phyloP scores from a whole-genome alignment of 106 monocot species.

The Dendrobium huoshanense region DNA sequence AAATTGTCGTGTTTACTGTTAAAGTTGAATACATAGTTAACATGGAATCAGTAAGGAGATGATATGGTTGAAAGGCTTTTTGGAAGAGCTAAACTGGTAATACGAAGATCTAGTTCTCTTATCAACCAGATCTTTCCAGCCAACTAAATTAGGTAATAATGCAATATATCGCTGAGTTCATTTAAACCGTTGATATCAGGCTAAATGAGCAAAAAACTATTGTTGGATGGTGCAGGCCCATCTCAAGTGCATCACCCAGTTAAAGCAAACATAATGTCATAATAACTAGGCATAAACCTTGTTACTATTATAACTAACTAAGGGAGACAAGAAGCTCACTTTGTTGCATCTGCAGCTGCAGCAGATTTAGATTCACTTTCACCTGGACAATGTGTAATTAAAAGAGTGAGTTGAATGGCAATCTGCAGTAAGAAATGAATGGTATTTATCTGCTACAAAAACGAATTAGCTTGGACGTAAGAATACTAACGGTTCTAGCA shows the following conservation, averaged over 20 bases:
- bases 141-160: not conserved
- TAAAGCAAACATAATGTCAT: not conserved
- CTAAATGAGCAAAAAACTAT: not conserved
- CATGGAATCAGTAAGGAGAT: too few relatives aligned
- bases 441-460: not conserved
- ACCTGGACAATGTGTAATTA: not conserved
- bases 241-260: not conserved
- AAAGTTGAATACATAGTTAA: too few relatives aligned
- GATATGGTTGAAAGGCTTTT: too few relatives aligned
- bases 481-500: not conserved
- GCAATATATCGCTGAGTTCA: not conserved
- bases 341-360: conserved; percentile 2
- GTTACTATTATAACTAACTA: not conserved
- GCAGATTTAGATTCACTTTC: not conserved
- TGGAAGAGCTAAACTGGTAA: too few relatives aligned
- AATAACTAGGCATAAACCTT: not conserved
- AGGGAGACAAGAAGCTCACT: conserved; percentile 5
- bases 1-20: too few relatives aligned
- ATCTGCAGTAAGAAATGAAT: not conserved
- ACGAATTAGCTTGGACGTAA: not conserved
- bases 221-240: not conserved
- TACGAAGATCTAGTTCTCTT: too few relatives aligned
- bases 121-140: not conserved
- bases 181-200: not conserved
- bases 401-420: not conserved